Evolutionary conservation across 106 monocot genomes (phyloP), one percentile per base, ranked within the genome.

Genomic region (Dendrobium huoshanense): DNA sequence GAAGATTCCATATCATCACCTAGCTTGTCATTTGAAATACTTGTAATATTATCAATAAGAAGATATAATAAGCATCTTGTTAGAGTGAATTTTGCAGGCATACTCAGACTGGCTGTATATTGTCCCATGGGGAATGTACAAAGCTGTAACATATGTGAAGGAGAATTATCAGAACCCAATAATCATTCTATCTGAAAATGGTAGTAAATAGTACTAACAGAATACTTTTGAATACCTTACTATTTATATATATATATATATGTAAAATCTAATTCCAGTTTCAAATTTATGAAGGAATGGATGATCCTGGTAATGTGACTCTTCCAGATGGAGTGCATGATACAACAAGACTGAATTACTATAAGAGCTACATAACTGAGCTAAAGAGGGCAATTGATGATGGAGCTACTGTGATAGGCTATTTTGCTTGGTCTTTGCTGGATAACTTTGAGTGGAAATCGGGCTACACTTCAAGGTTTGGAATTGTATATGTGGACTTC

Each of bases 81-180:
- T 37, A 37, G 37, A 37, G 37, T 37, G 37, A 37, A 37, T 37
- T 64, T 64, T 64, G 64, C 88, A 98, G 98, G 98, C 98, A 55
- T 8, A 95, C 77, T 99, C 98, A 3, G 40, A 82, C 0, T 99
- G 98, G 98, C 93, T 99, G 64, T 95, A 95, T 77, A 95, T 99
- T 58, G 98, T 99, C 24, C 98, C 98, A 79, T 95, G 95, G 95
- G 98, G 98, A 44, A 88, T 99, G 82, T 91, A 92, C 86, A 99
- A 95, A 83, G 88, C 95, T n/a, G 80, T 99, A 54, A 91, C 85
- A 10, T 95, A 95, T 64, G 84, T 95, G 0, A 99, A 95, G 74
- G 87, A 91, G 76, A 79, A 82, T 10, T 99, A 95, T 67, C 84
- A 83, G 25, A 95, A 95, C 76, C 98, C 95, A 25, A 87, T 87